Evolutionary conservation across 2,329 filamentous ascomycete species (phyloP).

Genomic region (Cladosporium velox): DNA sequence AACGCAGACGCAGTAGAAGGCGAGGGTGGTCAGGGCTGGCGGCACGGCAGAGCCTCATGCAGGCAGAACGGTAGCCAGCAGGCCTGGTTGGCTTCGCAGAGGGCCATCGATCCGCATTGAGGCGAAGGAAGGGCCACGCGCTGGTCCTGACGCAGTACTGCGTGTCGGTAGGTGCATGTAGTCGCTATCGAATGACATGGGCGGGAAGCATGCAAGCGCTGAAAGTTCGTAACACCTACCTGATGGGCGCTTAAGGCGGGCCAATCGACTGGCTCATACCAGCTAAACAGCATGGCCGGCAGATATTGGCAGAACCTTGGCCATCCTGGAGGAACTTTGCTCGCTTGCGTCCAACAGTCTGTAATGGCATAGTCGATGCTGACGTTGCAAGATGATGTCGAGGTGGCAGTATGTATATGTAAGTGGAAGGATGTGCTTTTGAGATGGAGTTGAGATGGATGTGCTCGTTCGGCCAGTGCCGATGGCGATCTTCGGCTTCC

Average conservation of each 20-base stretch:
- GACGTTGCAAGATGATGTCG: not conserved
- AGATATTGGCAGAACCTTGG: constrained; percentile 7
- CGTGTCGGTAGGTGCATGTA: not conserved
- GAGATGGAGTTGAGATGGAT: not conserved
- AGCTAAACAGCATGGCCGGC: constrained; percentile 2
- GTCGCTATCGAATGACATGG: constrained; percentile 15
- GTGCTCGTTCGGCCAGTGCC: not conserved
- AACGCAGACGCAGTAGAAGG: constrained; percentile 24
- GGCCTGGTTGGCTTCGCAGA: constrained; percentile 14
- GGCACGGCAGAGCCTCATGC: constrained; percentile 34
- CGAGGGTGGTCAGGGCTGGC: constrained; percentile 35
- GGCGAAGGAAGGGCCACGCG: constrained; percentile 17
- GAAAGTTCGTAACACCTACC: constrained; percentile 33
- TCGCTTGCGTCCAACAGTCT: not conserved
- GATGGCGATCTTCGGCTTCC: constrained; percentile 1
- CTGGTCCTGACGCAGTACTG: constrained; percentile 10
- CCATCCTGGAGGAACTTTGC: not conserved
- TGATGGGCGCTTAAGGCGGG: constrained; percentile 50
- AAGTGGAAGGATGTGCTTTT: not conserved
- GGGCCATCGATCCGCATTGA: not conserved
- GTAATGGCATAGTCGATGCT: not conserved
- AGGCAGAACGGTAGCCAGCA: not conserved
- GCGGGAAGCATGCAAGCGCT: constrained; percentile 16
- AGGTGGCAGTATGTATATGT: not conserved
- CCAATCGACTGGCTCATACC: constrained; percentile 40